Base-by-base conservation (phyloP, 129 eudicot genomes). In the Escallonia rubra region DNA sequence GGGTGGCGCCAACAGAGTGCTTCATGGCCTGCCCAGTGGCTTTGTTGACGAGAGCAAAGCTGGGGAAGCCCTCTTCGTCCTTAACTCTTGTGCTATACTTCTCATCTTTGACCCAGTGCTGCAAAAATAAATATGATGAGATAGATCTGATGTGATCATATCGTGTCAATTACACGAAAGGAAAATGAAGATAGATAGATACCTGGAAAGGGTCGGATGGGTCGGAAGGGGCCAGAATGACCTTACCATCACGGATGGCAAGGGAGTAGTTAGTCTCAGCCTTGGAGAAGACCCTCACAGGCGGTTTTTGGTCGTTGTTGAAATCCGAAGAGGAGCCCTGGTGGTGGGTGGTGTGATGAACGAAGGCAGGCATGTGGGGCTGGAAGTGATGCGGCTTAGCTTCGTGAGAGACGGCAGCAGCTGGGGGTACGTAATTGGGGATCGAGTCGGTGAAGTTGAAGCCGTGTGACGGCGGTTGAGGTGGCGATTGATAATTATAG, bases 31-130 rank as follows among this genome's bases (percentile, higher is more conserved):
- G 90, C 38, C 97, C 94, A 56, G 96, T 85, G 43, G 94, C 94
- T 76, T 91, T 83, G 45, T 91, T 91, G 41, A 91, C 74, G 79
- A 91, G 63, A 58, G 96, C 78, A 83, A 91, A 91, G 65, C 86
- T 66, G 7, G 96, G 96, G 43, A 69, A 83, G 3, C 96, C 90
- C 15, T 88, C 86, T 81, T 88, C 88, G n/a, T 91, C 97, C 74
- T 85, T 91, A 72, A 91, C 97, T 77, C 65, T 83, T 2, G 85
- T 85, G 73, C 97, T 88, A 54, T 44, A 85, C 71, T 71, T 85
- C 76, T 91, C 88, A 63, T 91, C 97, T 45, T 81, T 88, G 52
- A 82, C 61, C 97, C 97, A 91, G 66, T 91, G 97, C 97, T 91
- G 80, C 60, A 66, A 59, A 43, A 49, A 41, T 45, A 3, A 51